These are phyloP conservation scores for Halocafeteria seosinensis DNA, from an alignment of 108 stramenopile genomes.

Conservation along the genomic window DNA sequence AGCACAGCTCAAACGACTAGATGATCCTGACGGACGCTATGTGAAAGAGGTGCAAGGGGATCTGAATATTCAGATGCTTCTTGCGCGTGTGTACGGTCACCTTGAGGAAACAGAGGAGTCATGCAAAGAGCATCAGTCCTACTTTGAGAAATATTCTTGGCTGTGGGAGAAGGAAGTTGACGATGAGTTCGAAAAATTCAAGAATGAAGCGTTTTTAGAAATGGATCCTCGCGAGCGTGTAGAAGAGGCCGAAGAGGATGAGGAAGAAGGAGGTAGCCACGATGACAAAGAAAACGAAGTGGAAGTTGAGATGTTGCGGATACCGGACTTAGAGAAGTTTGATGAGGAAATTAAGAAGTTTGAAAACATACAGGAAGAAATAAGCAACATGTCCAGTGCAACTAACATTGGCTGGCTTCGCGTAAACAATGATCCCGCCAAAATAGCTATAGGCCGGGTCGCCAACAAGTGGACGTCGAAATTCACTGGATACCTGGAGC, in stretches of 20 bases:
- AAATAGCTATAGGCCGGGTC: constrained; percentile 44
- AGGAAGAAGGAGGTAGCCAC: background rate
- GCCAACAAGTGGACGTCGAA: constrained; percentile 48
- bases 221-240: constrained; percentile 29
- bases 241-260: background rate
- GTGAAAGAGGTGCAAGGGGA: constrained; percentile 56
- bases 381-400: constrained; percentile 28
- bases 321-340: constrained; percentile 54
- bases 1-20: constrained; percentile 57
- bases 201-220: constrained; percentile 38
- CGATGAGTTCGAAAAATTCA: constrained; percentile 48
- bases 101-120: constrained; percentile 38
- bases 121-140: constrained; percentile 40
- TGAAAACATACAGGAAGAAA: constrained; percentile 45
- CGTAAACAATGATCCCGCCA: constrained; percentile 53
- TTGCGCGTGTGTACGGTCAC: constrained; percentile 49
- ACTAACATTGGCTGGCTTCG: constrained; percentile 62
- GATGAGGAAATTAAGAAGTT: constrained; percentile 51
- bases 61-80: constrained; percentile 35
- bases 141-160: constrained; percentile 46
- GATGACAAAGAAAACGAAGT: background rate
- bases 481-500: constrained; percentile 43
- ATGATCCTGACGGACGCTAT: constrained; percentile 52
- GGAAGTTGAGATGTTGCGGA: background rate
- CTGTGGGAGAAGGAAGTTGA: constrained; percentile 57